Base-by-base conservation (phyloP, 176 grass and related monocot genomes). In the Tillandsia fasciculata region DNA sequence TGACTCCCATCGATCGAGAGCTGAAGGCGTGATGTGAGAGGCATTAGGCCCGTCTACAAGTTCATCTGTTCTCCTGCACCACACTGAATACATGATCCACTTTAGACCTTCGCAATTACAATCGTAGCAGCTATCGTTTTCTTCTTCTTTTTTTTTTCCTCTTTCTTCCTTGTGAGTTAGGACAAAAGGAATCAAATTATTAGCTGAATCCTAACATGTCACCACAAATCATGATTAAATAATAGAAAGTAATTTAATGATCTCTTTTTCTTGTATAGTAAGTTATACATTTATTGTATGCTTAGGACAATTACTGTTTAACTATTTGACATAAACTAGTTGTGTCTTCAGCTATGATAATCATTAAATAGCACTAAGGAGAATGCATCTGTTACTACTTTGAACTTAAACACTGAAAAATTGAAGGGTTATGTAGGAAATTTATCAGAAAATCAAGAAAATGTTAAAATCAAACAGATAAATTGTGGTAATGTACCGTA, bases 1-100 rank as follows among this genome's bases (percentile, higher is more conserved):
- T 49, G 84, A 75, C 22, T 90, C 93, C 93, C 93, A 97, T 18
- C 93, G 72, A 69, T 92, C 89, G 53, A 97, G 17, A 51, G 94
- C 94, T 49, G 88, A 50, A 0, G 94, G 89, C 9, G 94, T 87
- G 10, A 92, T 97, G 72, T 93, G 94, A 0, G 94, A 81, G 48
- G 87, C 82, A 70, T 97, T 97, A 0, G 94, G 94, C 0, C 94
- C 94, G 28, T 97, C 94, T 0, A 97, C 89, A 0, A 97, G 89
- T 74, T 97, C 94, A 49, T 97, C 89, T 12, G 94, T 97, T 20
- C 94, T 69, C 80, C 94, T 87, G 85, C 94, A 97, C 94, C 94
- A 97, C 28, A 97, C 94, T 97, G 81, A 63, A 20, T 0, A 63
- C 11, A 48, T 49, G 56, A 63, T 61, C 8, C 4, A 61, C 6